Evolutionary conservation across 257 asterid genomes (phyloP).

Genomic region (Oldenlandia corymbosa): DNA sequence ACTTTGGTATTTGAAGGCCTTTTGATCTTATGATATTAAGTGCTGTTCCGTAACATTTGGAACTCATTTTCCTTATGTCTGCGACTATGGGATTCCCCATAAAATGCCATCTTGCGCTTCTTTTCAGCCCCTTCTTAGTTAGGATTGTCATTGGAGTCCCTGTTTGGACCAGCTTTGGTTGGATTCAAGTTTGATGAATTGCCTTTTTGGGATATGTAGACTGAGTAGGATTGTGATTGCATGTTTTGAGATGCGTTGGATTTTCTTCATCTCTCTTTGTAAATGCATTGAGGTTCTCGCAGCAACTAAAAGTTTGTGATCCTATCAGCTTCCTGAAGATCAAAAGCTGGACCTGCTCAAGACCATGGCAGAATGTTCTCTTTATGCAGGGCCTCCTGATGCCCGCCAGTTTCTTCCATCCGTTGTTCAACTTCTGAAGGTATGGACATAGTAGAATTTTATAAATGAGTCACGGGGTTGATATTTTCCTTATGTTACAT

Average conservation of each 20-base stretch:
- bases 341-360: slow-evolving; percentile 72
- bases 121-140: background rate
- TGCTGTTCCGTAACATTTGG: too few species aligned
- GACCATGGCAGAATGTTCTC: slow-evolving; percentile 82
- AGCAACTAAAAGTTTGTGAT: slow-evolving; percentile 7
- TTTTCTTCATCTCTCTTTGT: background rate
- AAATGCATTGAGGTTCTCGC: background rate
- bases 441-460: slow-evolving; percentile 17
- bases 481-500: background rate
- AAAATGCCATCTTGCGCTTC: too few species aligned
- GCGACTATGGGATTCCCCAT: background rate
- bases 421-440: slow-evolving; percentile 85
- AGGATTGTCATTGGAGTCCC: background rate
- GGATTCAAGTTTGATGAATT: background rate
- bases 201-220: background rate
- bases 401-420: slow-evolving; percentile 84
- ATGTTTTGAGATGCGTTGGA: background rate
- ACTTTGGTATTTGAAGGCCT: background rate
- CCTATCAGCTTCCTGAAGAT: slow-evolving; percentile 76
- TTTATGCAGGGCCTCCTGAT: slow-evolving; percentile 75
- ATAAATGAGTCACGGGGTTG: too few species aligned
- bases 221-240: background rate
- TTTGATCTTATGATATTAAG: too few species aligned
- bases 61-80: background rate
- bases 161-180: background rate